Percentiles rank a stretch among this genome's conserved stretches.
Conservation (phyloP, 2,329 filamentous ascomycete genomes). For the Aspergillus sp. region DNA sequence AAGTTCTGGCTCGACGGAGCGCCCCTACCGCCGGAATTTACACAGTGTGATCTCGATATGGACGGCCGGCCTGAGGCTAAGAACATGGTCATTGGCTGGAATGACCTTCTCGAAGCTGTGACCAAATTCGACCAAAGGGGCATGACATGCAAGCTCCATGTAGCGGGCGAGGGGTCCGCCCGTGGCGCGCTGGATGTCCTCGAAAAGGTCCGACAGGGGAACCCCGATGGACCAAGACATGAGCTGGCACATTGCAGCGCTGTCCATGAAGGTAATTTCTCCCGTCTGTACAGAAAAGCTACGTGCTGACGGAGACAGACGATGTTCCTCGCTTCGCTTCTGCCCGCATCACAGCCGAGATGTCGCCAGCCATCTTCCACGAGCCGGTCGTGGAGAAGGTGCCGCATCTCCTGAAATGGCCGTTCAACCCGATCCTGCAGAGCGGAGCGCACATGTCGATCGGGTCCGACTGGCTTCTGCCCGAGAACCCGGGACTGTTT, state of each 20-base stretch:
- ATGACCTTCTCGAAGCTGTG: slow-evolving; percentile 15
- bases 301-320: slow-evolving; percentile 5
- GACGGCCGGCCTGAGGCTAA: slow-evolving; percentile 16
- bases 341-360: slow-evolving; percentile 25
- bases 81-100: slow-evolving; percentile 8
- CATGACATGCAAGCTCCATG: slow-evolving; percentile 27
- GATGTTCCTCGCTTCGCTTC: slow-evolving; percentile 20
- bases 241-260: slow-evolving; percentile 22
- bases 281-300: background rate
- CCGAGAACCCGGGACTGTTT: slow-evolving; percentile 4
- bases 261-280: slow-evolving; percentile 15
- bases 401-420: slow-evolving; percentile 18
- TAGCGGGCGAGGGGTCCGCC: slow-evolving; percentile 21
- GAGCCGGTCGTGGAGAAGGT: slow-evolving; percentile 18
- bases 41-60: slow-evolving; percentile 17
- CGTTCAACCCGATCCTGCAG: slow-evolving; percentile 18
- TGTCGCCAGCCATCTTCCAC: slow-evolving; percentile 13
- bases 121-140: slow-evolving; percentile 20
- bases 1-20: slow-evolving; percentile 29
- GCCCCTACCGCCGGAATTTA: slow-evolving; percentile 20
- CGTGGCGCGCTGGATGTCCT: slow-evolving; percentile 22
- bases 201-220: slow-evolving; percentile 14
- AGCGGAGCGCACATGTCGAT: slow-evolving; percentile 21
- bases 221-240: slow-evolving; percentile 20
- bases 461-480: slow-evolving; percentile 16